phyloP scores from a whole-genome alignment of 1,284 basidiomycete genomes.

The Blastosporella zonata region DNA sequence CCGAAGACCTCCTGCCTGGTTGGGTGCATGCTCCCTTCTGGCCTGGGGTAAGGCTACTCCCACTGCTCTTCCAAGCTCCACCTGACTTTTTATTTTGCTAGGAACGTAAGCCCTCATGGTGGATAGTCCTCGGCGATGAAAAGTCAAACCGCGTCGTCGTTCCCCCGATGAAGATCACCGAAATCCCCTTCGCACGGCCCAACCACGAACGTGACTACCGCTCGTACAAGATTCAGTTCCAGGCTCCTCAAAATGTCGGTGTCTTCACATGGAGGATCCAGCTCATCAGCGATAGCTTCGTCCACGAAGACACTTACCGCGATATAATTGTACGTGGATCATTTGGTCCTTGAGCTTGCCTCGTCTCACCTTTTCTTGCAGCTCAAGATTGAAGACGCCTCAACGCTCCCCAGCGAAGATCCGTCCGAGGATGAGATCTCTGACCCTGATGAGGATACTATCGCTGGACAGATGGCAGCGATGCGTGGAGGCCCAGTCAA shows the following conservation, averaged over 20 bases:
- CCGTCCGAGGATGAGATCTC: conserved; percentile 88
- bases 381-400: conserved; percentile 81
- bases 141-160: conserved; percentile 90
- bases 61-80: neutral
- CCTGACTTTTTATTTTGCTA: conserved; percentile 27
- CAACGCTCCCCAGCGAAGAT: conserved; percentile 57
- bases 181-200: conserved; percentile 69
- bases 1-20: conserved; percentile 42
- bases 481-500: conserved; percentile 94
- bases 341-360: conserved; percentile 2
- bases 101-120: conserved; percentile 87
- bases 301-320: conserved; percentile 76
- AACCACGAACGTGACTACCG: conserved; percentile 68
- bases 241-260: conserved; percentile 85
- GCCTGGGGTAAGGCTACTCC: conserved; percentile 69
- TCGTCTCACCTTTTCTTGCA: conserved; percentile 28
- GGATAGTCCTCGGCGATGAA: conserved; percentile 88
- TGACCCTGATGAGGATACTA: conserved; percentile 91
- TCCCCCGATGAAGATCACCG: conserved; percentile 82
- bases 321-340: conserved; percentile 65
- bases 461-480: conserved; percentile 97
- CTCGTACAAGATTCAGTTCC: conserved; percentile 90
- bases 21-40: conserved; percentile 90
- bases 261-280: conserved; percentile 89
- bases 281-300: conserved; percentile 83